These are phyloP conservation scores for Hyaloscypha bicolor DNA, from an alignment of 495 filamentous ascomycete species.

Conservation along the genomic window DNA sequence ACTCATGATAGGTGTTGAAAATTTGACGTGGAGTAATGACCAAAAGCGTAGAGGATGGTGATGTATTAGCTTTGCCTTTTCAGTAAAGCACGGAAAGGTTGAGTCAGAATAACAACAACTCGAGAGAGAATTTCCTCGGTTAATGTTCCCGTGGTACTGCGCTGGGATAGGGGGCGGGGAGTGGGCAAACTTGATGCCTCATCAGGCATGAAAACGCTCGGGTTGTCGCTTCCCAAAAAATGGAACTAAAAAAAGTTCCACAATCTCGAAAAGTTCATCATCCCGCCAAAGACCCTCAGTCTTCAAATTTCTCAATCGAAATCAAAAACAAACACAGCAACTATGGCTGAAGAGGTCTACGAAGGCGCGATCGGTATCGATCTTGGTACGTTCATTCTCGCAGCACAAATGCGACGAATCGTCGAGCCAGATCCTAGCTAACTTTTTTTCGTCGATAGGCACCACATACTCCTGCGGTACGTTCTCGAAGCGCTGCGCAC, in stretches of 20 bases:
- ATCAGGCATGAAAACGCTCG: background rate
- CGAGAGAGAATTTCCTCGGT: too few relatives aligned
- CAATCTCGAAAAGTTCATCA: conserved; percentile 1
- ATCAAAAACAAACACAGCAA: conserved; percentile 32
- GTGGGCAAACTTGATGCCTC: background rate
- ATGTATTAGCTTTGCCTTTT: too few relatives aligned
- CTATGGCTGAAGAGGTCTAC: conserved; percentile 95
- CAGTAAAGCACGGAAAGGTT: too few relatives aligned
- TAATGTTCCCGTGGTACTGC: background rate
- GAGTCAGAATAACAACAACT: too few relatives aligned
- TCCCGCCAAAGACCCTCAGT: conserved; percentile 11
- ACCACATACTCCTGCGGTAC: conserved; percentile 92
- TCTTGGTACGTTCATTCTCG: conserved; percentile 68
- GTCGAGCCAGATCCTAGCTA: conserved; percentile 23
- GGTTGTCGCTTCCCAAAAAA: background rate
- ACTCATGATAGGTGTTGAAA: conserved; percentile 1
- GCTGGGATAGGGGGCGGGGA: background rate
- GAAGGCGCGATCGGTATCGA: conserved; percentile 99
- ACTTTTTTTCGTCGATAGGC: conserved; percentile 28
- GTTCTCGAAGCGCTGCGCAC: conserved; percentile 7
- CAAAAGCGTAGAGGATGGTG: background rate
- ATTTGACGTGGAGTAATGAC: background rate
- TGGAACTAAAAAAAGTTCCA: background rate
- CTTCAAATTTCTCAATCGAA: conserved; percentile 17
- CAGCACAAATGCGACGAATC: background rate